Evolutionary conservation across 2,329 filamentous ascomycete genomes (phyloP), one percentile per base, ranked within the genome.

Genomic region (Aureobasidium namibiae): DNA sequence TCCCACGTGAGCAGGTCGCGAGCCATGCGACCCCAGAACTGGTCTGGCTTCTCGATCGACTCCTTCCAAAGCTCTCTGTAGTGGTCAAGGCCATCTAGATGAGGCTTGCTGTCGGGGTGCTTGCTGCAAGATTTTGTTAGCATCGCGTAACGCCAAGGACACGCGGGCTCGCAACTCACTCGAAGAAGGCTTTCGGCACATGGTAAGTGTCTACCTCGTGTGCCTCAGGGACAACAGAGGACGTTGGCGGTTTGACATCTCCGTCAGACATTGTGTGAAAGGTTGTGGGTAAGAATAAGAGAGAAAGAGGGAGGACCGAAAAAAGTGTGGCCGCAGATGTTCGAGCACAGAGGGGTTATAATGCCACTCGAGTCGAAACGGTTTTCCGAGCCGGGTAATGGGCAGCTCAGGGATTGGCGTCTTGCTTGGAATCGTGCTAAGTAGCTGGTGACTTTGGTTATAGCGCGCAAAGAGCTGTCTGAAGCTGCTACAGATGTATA

Each of bases 1-100:
- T 90, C 86, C 89, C 94, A 99, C 53, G 88, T 86, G 66, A 99
- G 82, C 58, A 96, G 84, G 68, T 97, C 91, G 64, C 91, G 89
- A 52, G 92, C 94, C 73, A 88, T 81, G 65, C 82, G 82, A 62
- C 81, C 91, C 92, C 92, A 99, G 80, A 97, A 99, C 73, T 88
- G 85, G 64, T 92, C 79, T 52, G 94, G 92, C 67, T 94, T 80
- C 67, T 87, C 86, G 72, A 99, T 96, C 49, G 94, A 99, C 77
- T 99, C 81, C 69, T 85, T 82, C 73, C 86, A 86, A 67, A 86
- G 76, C 70, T 79, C 74, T 73, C 83, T 78, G 76, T 86, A 87
- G 68, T 85, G 78, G 61, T 84, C 81, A 49, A 86, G 69, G 66
- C 78, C 77, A 64, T 79, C 77, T 59, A 86, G 67, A 70, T 87